Percentiles rank a stretch among this genome's conserved stretches.
Conservation (phyloP, 768 basidiomycete genomes). For the Rhodosporidiobolus odoratus region DNA sequence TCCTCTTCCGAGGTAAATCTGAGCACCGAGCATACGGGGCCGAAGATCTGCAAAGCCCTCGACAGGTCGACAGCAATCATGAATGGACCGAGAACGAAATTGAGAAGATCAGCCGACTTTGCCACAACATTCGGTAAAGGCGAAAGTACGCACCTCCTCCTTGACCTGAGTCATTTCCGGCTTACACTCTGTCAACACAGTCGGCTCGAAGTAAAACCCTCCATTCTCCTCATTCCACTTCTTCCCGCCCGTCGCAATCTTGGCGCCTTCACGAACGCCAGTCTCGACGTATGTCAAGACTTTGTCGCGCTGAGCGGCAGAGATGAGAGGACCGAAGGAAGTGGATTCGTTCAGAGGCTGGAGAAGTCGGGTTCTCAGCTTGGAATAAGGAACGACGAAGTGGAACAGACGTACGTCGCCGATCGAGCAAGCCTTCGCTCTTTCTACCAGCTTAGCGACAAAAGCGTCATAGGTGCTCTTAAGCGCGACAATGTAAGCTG, state of each 20-base stretch:
- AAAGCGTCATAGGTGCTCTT: constrained; percentile 75
- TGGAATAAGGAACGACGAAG: background rate
- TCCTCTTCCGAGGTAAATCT: constrained; percentile 82
- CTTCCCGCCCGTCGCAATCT: constrained; percentile 68
- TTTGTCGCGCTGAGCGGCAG: constrained; percentile 64
- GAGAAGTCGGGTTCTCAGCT: too few relatives aligned
- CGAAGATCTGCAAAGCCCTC: constrained; percentile 57
- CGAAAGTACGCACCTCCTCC: constrained; percentile 58
- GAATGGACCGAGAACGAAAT: constrained; percentile 47
- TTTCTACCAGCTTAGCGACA: constrained; percentile 59
- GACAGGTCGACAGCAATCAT: background rate
- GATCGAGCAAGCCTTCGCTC: constrained; percentile 64
- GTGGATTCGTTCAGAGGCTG: constrained; percentile 65
- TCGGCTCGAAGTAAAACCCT: constrained; percentile 75
- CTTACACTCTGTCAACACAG: constrained; percentile 76
- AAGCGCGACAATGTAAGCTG: background rate
- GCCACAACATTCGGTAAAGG: background rate
- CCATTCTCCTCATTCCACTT: constrained; percentile 54
- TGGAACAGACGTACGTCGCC: constrained; percentile 52
- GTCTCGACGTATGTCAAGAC: constrained; percentile 82
- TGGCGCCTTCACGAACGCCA: constrained; percentile 79
- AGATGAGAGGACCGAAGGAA: constrained; percentile 68
- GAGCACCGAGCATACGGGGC: constrained; percentile 76
- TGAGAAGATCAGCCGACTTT: constrained; percentile 22
- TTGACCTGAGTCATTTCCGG: constrained; percentile 67